Percentiles rank a stretch among this genome's conserved stretches.
phyloP scores from a whole-genome alignment of 371 early-diverging fungal species.

The Mycotypha africana region DNA sequence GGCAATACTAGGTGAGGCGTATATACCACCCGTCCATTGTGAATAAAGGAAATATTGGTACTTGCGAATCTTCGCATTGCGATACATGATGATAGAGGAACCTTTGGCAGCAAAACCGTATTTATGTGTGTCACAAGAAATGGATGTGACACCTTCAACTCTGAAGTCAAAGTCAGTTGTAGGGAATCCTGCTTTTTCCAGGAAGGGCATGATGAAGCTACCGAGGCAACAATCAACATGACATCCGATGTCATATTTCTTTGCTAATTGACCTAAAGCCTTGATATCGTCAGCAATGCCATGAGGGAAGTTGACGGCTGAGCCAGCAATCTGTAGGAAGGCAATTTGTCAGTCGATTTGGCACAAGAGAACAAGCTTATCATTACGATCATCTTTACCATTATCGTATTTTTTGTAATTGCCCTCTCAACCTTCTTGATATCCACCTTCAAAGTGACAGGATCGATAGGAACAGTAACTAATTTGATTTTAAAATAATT shows the following conservation, averaged over 20 bases:
- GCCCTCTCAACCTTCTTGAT: conserved; percentile 66
- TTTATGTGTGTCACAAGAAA: conserved; percentile 97
- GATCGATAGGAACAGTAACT: conserved; percentile 79
- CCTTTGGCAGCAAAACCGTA: conserved; percentile 98
- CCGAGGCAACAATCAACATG: conserved; percentile 97
- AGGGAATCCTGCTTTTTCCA: conserved; percentile 87
- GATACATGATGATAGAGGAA: conserved; percentile 93
- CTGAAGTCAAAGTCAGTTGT: conserved; percentile 85
- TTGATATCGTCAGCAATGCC: conserved; percentile 92
- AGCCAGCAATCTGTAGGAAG: conserved; percentile 72
- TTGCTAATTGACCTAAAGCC: conserved; percentile 76
- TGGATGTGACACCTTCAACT: conserved; percentile 90
- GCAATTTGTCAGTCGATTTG: too few relatives aligned
- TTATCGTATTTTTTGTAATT: conserved; percentile 87
- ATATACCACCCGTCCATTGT: conserved; percentile 96
- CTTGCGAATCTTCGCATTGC: conserved; percentile 68
- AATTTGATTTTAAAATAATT: conserved; percentile 87
- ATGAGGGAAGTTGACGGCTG: conserved; percentile 90
- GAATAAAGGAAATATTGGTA: conserved; percentile 88
- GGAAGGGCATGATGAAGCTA: conserved; percentile 92
- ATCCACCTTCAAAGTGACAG: conserved; percentile 73
- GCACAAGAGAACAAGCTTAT: too few relatives aligned
- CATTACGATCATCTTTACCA: too few relatives aligned
- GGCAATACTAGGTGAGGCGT: conserved; percentile 90
- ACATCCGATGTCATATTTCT: conserved; percentile 76